Evolutionary conservation across 2,329 filamentous ascomycete species (phyloP).

Genomic region (Emmonsiellopsis sp.): DNA sequence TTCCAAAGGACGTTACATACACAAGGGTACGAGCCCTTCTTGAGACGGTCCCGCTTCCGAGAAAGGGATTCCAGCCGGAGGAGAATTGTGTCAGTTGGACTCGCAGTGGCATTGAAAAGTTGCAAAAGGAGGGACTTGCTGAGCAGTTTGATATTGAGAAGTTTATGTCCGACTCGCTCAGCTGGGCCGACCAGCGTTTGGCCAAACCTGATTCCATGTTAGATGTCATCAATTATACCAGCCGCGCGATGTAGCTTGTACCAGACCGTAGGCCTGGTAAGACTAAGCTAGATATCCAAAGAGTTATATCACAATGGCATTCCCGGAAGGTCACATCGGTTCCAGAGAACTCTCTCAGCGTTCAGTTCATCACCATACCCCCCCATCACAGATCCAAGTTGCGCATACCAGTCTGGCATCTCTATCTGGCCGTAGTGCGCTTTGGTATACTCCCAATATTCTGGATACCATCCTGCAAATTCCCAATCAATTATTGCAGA

Average conservation of each 20-base stretch:
- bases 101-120: not conserved
- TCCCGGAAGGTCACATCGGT: not conserved
- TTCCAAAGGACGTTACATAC: not conserved
- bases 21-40: not conserved
- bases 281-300: not conserved
- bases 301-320: not conserved
- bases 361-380: not conserved
- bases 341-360: not conserved
- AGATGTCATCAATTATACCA: not conserved
- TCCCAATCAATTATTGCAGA: constrained; percentile 30
- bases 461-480: constrained; percentile 29
- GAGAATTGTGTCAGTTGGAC: constrained; percentile 4
- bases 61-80: not conserved
- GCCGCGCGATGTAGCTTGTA: not conserved
- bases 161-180: not conserved
- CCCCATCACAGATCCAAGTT: not conserved
- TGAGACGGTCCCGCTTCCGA: constrained; percentile 19
- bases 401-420: not conserved
- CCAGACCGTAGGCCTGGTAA: not conserved
- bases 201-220: not conserved
- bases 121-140: not conserved
- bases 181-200: not conserved
- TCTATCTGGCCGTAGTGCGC: not conserved
- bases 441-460: constrained; percentile 29
- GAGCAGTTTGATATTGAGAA: constrained; percentile 5